A percentile compares a stretch with the other conserved stretches of the same genome.
Evolutionary conservation across 202 grass and related monocot species (phyloP).

Genomic region (Dendrocalamus latiflorus): DNA sequence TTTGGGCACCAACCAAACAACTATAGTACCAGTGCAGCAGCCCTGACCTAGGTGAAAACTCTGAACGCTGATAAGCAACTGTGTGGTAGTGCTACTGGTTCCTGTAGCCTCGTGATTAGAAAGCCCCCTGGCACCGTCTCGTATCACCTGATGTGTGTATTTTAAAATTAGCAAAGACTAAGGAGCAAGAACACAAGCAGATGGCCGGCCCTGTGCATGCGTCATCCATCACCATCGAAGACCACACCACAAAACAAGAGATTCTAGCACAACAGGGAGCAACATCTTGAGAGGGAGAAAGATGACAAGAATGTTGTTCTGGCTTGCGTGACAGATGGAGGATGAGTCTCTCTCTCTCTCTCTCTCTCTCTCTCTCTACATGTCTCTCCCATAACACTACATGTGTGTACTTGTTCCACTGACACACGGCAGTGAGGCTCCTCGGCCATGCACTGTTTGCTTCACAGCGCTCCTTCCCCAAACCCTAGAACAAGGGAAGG

Average conservation of each 20-base stretch:
- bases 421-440: slow-evolving; percentile 81
- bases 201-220: neutral
- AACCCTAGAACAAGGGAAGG: slow-evolving; percentile 50
- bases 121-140: slow-evolving; percentile 22
- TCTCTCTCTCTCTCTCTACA: neutral
- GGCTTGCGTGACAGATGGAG: slow-evolving; percentile 73
- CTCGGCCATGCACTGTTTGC: slow-evolving; percentile 60
- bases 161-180: slow-evolving; percentile 50
- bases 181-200: slow-evolving; percentile 3
- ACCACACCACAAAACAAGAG: slow-evolving; percentile 38
- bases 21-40: neutral
- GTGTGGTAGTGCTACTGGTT: slow-evolving; percentile 21
- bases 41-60: neutral
- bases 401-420: slow-evolving; percentile 77
- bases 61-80: slow-evolving; percentile 4
- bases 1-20: too few relatives aligned
- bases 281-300: slow-evolving; percentile 24
- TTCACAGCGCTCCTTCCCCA: slow-evolving; percentile 27
- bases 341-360: too few relatives aligned
- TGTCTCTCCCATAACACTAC: slow-evolving; percentile 29
- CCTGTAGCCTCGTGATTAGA: slow-evolving; percentile 73
- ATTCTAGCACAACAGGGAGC: slow-evolving; percentile 52
- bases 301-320: slow-evolving; percentile 71
- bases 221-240: slow-evolving; percentile 32
- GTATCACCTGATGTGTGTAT: slow-evolving; percentile 26